Evolutionary conservation across 2,329 filamentous ascomycete species (phyloP).

Genomic region (Venturia asperata): DNA sequence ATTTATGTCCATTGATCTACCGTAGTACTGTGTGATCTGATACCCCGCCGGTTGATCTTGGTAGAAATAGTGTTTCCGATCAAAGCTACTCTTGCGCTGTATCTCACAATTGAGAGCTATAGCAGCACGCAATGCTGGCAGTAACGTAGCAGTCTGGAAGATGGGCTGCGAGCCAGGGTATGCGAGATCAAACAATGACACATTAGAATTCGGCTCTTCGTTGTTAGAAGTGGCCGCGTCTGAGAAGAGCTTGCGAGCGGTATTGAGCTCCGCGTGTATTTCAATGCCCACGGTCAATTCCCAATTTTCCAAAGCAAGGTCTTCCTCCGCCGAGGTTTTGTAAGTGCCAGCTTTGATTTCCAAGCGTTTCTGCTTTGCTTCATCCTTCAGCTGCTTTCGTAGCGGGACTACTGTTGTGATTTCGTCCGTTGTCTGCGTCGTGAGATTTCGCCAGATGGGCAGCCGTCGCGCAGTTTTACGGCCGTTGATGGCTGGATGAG

Average conservation of each 20-base stretch:
- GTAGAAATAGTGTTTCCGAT: slow-evolving; percentile 98
- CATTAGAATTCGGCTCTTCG: slow-evolving; percentile 66
- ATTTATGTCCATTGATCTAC: slow-evolving; percentile 22
- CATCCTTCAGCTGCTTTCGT: slow-evolving; percentile 37
- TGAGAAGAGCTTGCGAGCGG: slow-evolving; percentile 83
- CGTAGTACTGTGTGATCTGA: slow-evolving; percentile 94
- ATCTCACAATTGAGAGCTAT: slow-evolving; percentile 75
- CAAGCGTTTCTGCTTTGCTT: slow-evolving; percentile 30
- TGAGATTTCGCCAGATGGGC: not conserved
- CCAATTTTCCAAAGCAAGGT: slow-evolving; percentile 54
- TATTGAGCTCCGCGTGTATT: slow-evolving; percentile 94
- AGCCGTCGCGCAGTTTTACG: not conserved
- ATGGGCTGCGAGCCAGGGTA: slow-evolving; percentile 81
- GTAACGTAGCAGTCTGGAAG: slow-evolving; percentile 74
- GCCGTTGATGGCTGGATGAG: not conserved
- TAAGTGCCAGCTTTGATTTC: slow-evolving; percentile 16
- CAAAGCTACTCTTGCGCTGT: slow-evolving; percentile 72
- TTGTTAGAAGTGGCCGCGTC: slow-evolving; percentile 37
- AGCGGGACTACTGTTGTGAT: slow-evolving; percentile 24
- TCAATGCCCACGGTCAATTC: slow-evolving; percentile 94
- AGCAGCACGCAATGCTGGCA: slow-evolving; percentile 86
- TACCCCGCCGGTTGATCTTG: slow-evolving; percentile 96
- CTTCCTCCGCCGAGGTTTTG: slow-evolving; percentile 20
- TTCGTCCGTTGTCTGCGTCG: not conserved
- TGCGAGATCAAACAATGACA: slow-evolving; percentile 80